Evolutionary conservation across 495 filamentous ascomycete species (phyloP).

Genomic region (Xylona heveae): DNA sequence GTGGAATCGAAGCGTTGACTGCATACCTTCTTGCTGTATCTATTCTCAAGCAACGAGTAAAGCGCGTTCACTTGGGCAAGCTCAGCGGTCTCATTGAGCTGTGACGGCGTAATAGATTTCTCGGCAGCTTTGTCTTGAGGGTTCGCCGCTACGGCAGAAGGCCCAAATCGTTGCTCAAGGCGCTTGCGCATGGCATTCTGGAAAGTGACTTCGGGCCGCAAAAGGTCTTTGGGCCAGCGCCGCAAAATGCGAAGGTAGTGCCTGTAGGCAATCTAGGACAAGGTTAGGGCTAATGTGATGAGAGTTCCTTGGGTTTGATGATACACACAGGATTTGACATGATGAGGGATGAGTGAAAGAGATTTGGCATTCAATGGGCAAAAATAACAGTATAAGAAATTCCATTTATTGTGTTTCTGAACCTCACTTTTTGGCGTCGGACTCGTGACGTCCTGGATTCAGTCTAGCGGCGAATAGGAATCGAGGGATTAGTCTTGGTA

Average conservation of each 20-base stretch:
- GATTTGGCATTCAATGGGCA: too few species aligned
- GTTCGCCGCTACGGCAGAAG: constrained; percentile 7
- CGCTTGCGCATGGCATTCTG: constrained; percentile 44
- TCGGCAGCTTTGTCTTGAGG: constrained; percentile 7
- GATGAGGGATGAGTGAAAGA: too few species aligned
- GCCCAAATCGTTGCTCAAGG: constrained; percentile 21
- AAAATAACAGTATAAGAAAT: too few species aligned
- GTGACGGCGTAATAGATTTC: constrained; percentile 6
- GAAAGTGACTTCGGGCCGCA: constrained; percentile 61
- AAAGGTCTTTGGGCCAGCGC: constrained; percentile 57
- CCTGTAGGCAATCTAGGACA: constrained; percentile 20
- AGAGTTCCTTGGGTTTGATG: not conserved
- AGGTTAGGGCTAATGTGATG: constrained; percentile 8
- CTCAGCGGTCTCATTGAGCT: constrained; percentile 18
- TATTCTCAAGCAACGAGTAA: constrained; percentile 51
- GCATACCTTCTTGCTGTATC: constrained; percentile 40
- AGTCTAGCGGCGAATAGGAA: too few species aligned
- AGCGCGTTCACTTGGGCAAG: constrained; percentile 49
- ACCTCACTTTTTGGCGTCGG: too few species aligned
- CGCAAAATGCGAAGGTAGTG: constrained; percentile 44
- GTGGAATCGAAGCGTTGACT: not conserved
- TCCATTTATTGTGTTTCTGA: too few species aligned
- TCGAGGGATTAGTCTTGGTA: too few species aligned
- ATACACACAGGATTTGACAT: constrained; percentile 10
- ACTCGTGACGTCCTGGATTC: too few species aligned